Base-by-base conservation (phyloP, 1,284 basidiomycete genomes). In the Ustanciosporium gigantosporum region DNA sequence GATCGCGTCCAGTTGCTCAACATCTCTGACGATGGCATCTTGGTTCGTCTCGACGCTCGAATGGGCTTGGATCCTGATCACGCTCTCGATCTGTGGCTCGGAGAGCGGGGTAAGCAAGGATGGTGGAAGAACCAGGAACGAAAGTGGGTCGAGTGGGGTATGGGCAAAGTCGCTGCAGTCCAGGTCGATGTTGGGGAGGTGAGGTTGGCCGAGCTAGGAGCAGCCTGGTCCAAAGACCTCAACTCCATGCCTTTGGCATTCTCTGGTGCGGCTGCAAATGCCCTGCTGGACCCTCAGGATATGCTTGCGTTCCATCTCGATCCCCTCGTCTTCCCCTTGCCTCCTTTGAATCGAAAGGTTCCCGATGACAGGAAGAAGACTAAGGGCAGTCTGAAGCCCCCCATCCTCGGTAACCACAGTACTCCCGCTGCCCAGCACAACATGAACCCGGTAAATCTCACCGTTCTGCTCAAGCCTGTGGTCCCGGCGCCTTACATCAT, bases 81-180 rank as follows among this genome's bases (percentile, higher is more conserved):
- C 32, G 71, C 71, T 1, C 50, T 74, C 22, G 66, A 74, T 22
- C 53, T 67, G 17, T 74, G 68, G 68, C 64, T 74, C 16, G 71
- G 71, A 3, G 19, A 46, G 16, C 55, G 57, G 13, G 53, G 48
- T 11, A 34, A 57, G 27, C 49, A 50, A 27, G 56, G 66, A 23
- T 64, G 59, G 53, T 70, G 58, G 59, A 65, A 66, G 43, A 60
- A 60, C 46, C 46, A 59, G 20, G 69, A 72, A 27, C 59, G 71
- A 27, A 57, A 61, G 40, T 39, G 66, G 14, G 57, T 74, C 27
- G 71, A 72, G 31, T 74, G 71, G 71, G 64, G 44, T n/a, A 37
- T 72, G 31, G 53, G 51, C 25, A 70, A 72, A 48, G 60, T 74
- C 16, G 62, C 55, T 3, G 71, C 65, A 22, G 66, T 71, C 14